phyloP scores from a whole-genome alignment of 2,329 filamentous ascomycete species.

The Colletotrichum sp. region DNA sequence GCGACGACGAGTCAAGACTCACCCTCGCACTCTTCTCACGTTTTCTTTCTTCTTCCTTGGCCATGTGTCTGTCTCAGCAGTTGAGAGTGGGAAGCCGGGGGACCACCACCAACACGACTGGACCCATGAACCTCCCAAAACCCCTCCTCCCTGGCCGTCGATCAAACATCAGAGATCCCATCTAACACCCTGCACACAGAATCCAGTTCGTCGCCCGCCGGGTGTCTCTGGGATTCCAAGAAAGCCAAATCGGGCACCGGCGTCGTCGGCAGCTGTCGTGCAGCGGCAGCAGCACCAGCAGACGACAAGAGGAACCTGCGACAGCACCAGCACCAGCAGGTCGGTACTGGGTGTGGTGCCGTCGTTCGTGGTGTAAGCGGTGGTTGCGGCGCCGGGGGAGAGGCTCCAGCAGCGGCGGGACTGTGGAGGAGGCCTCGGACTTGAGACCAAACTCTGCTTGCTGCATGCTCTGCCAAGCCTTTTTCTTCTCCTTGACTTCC shows the following conservation, averaged over 20 bases:
- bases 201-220: not conserved
- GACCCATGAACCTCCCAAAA: not conserved
- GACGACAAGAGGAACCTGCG: not conserved
- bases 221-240: not conserved
- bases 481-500: not conserved
- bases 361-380: not conserved
- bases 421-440: conserved; percentile 4
- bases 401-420: not conserved
- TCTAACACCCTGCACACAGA: not conserved
- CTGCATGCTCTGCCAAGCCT: not conserved
- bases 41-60: not conserved
- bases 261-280: not conserved
- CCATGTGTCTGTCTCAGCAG: not conserved
- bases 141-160: not conserved
- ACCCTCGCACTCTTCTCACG: not conserved
- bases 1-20: not conserved
- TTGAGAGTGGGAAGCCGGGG: not conserved
- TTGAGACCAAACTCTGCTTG: not conserved
- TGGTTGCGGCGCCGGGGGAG: not conserved
- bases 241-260: not conserved
- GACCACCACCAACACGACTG: not conserved
- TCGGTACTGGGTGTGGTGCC: not conserved
- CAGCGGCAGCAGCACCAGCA: not conserved
- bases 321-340: not conserved
- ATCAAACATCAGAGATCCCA: conserved; percentile 7